These are phyloP conservation scores for Entomophthora muscae DNA, from an alignment of 371 early-diverging fungal species.

Conservation along the genomic window DNA sequence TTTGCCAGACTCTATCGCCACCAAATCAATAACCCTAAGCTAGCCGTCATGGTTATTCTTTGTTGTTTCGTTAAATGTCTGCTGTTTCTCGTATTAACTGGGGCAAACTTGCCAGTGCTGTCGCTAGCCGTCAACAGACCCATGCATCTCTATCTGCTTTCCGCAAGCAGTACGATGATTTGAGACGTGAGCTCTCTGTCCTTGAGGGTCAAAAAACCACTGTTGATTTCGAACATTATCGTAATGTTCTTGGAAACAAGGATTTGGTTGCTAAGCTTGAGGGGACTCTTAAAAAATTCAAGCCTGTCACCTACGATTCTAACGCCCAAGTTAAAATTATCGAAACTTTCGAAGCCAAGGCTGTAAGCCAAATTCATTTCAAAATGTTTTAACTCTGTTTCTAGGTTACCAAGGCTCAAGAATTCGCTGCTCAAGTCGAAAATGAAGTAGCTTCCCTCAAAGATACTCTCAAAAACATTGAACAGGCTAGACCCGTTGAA, in stretches of 20 bases:
- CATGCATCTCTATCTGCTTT: constrained; percentile 68
- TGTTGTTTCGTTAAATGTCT: too few species aligned
- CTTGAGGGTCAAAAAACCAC: constrained; percentile 63
- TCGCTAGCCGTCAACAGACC: constrained; percentile 74
- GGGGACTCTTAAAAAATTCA: constrained; percentile 59
- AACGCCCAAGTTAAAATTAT: constrained; percentile 73
- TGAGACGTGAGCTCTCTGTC: constrained; percentile 57
- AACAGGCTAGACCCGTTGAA: constrained; percentile 82
- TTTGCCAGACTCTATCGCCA: too few species aligned
- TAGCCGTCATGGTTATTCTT: too few species aligned
- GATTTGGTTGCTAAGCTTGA: constrained; percentile 77
- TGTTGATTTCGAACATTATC: constrained; percentile 80
- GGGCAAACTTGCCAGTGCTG: constrained; percentile 61
- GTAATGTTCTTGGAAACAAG: constrained; percentile 71
- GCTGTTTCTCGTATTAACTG: constrained; percentile 66
- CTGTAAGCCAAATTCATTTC: constrained; percentile 35
- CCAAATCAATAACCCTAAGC: too few species aligned
- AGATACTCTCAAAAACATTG: constrained; percentile 81
- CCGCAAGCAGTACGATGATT: constrained; percentile 90
- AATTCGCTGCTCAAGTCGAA: constrained; percentile 67
- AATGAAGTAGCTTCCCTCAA: constrained; percentile 72
- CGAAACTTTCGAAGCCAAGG: constrained; percentile 71
- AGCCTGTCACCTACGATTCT: constrained; percentile 69
- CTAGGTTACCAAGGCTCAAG: constrained; percentile 71
- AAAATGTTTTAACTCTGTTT: constrained; percentile 1